These are phyloP conservation scores for Hippophae gyantsensis DNA, from an alignment of 306 rosid species.

Conservation along the genomic window DNA sequence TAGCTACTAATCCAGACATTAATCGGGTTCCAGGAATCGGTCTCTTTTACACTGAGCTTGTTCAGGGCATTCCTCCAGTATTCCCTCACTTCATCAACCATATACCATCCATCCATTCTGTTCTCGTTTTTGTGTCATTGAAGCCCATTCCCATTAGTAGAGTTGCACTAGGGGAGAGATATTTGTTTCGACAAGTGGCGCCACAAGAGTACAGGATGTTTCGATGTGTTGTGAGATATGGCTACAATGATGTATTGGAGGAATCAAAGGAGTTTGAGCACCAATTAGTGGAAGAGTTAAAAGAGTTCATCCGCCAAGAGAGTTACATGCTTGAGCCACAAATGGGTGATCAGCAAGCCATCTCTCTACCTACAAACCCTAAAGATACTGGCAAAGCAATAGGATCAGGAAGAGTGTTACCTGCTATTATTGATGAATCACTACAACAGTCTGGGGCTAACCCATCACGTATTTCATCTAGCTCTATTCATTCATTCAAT, in stretches of 20 bases:
- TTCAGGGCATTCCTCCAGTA: conserved; percentile 78
- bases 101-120: conserved; percentile 60
- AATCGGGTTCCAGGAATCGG: conserved; percentile 62
- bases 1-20: conserved; percentile 27
- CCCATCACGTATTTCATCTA: neutral
- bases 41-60: conserved; percentile 64
- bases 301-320: conserved; percentile 38
- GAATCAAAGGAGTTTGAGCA: conserved; percentile 46
- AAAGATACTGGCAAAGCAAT: neutral
- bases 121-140: conserved; percentile 59
- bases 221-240: conserved; percentile 71
- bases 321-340: conserved; percentile 13
- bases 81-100: conserved; percentile 53
- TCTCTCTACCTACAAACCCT: neutral
- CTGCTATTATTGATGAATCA: conserved; percentile 11
- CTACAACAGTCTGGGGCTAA: conserved; percentile 8
- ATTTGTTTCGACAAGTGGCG: conserved; percentile 55
- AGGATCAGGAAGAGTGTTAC: neutral
- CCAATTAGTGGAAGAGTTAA: conserved; percentile 44
- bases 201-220: conserved; percentile 50
- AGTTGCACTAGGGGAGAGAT: conserved; percentile 53
- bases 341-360: neutral
- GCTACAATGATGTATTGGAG: conserved; percentile 47
- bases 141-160: conserved; percentile 56
- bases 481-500: conserved; percentile 12